Base-by-base conservation (phyloP, 352 stramenopile genomes). In the Globisporangium echinulatum region DNA sequence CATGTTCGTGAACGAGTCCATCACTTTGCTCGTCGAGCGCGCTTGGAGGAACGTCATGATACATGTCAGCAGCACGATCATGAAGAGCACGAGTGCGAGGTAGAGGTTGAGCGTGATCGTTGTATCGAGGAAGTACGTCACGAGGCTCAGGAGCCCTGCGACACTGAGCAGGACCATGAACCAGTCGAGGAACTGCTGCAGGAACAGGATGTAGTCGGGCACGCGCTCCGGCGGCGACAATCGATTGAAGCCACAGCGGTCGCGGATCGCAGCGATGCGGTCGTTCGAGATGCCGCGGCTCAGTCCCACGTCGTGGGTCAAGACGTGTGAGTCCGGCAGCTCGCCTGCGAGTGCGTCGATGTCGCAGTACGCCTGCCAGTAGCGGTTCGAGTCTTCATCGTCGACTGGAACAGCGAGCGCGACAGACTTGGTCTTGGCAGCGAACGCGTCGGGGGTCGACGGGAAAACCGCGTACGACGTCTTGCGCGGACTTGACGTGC, bases 1-100 rank as follows among this genome's bases (percentile, higher is more conserved):
- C 72, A 79, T 82, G 56, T 77, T 79, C 19, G 65, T 74, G 59
- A 82, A 82, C 52, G 72, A 78, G 46, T 81, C 72, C 70, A 81
- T 81, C 9, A 77, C 67, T 19, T 80, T 75, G 44, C 55, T 64
- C 17, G 72, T 77, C 10, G 67, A 76, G 0, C 72, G 60, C 51
- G 60, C 64, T 38, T 82, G 65, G 7, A 82, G 48, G 54, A 78
- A 82, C 25, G 70, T 73, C 33, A 74, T 75, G 11, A 65, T 69
- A 54, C 72, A 78, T 6, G 68, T 79, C 49, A 63, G 25, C 37
- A 79, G 49, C 33, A 79, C 73, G 48, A 82, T 69, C 7, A 44
- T 57, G 54, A 82, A 82, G 37, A 82, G 52, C 43, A 75, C 66
- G 47, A 82, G 58, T 3, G 68, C 52, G 25, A 82, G 49, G 46